Base-by-base conservation (phyloP, 1,284 basidiomycete species). In the Austroboletus novae-zelandiae region DNA sequence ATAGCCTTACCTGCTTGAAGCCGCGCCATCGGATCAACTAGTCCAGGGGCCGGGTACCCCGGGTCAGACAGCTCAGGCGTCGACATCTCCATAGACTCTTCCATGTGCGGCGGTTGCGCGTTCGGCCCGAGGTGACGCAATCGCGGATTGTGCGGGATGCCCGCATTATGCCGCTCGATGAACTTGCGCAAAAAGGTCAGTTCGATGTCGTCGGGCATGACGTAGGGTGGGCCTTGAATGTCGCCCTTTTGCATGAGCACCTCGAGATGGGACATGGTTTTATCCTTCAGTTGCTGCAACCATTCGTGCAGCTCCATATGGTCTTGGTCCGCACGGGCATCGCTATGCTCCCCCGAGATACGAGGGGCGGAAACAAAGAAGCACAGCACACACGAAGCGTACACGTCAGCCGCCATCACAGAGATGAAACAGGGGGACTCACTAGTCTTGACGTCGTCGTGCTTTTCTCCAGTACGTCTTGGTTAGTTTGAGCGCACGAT, bases 291-390 rank as follows among this genome's bases (percentile, higher is more conserved):
- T 66, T 89, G 86, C 62, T 89, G 86, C 1, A 89, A 72, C 86
- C 86, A 89, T 64, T 89, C 86, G 60, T 89, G 87, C 23, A 89
- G 70, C 63, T 89, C 86, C 87, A 89, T 89, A 60, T 89, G 86
- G 63, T 89, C 87, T 66, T 89, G 87, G 72, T 89, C 86, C 1
- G 86, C 87, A 46, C 84, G 80, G 45, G 84, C 79, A 61, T 89
- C 86, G 71, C 65, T 67, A 47, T 23, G 20, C 20, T 23, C 20
- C 20, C n/a, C 20, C 20, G 20, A 23, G 20, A 23, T 5, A 23
- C 20, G 20, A 23, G 20, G 20, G 5, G 2, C 20, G 2, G 20
- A 5, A 23, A 23, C 20, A 23, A 23, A 23, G 20, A 23, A 23
- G 20, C 20, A 23, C 20, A 23, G 20, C 20, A 23, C 20, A 23